These are phyloP conservation scores for Mucor irregularis DNA, from an alignment of 371 early-diverging fungal species.

Conservation along the genomic window DNA sequence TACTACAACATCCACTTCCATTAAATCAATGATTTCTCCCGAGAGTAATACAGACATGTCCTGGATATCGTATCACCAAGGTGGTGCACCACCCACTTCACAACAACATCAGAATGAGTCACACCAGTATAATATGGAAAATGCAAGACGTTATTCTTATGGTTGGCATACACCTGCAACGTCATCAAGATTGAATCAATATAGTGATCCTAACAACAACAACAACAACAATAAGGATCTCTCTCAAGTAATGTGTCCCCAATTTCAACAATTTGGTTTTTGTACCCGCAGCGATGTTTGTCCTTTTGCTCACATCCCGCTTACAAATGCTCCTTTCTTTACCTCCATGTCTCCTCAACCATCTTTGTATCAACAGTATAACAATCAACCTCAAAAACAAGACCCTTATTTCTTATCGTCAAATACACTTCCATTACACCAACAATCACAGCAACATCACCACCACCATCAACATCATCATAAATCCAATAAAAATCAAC, in stretches of 20 bases:
- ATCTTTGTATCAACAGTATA: conserved; percentile 1
- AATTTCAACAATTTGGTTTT: conserved; percentile 13
- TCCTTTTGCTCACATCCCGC: conserved; percentile 1
- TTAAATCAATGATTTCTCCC: not conserved
- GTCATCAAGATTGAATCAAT: too few species aligned
- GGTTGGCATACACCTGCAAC: conserved; percentile 7
- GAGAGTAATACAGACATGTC: not conserved
- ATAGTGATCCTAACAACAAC: too few species aligned
- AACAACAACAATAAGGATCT: not conserved
- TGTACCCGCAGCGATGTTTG: conserved; percentile 6
- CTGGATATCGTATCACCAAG: not conserved
- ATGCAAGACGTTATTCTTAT: conserved; percentile 2
- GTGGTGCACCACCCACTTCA: too few species aligned
- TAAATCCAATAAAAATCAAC: not conserved
- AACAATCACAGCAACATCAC: not conserved
- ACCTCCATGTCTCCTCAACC: not conserved
- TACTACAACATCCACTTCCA: too few species aligned
- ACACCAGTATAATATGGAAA: not conserved
- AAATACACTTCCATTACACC: not conserved
- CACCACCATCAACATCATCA: not conserved
- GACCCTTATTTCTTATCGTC: too few species aligned
- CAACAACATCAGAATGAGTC: not conserved
- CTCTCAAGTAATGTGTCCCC: conserved; percentile 5
- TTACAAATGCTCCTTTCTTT: not conserved
- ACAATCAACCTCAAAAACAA: too few species aligned